Conservation (phyloP, 257 asterid species). For the Nicotiana tabacum region DNA sequence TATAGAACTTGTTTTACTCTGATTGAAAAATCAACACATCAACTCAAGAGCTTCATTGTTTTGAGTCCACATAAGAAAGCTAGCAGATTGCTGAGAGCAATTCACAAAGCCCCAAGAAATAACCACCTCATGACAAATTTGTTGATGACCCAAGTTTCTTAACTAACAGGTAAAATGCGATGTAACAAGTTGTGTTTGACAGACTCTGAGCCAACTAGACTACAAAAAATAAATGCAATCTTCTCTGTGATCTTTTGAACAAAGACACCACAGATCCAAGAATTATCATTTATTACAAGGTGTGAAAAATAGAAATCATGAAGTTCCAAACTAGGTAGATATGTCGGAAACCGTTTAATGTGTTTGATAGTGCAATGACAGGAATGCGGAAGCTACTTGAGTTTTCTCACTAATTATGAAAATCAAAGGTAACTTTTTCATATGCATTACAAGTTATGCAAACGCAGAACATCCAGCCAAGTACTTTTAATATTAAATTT, state of each 20-base stretch:
- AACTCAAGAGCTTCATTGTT: background rate
- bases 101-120: background rate
- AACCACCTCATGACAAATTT: background rate
- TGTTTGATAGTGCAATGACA: background rate
- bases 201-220: background rate
- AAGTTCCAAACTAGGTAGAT: background rate
- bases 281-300: background rate
- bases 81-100: background rate
- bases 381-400: background rate
- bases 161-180: background rate
- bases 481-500: background rate
- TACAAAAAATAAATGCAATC: background rate
- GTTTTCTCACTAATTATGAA: background rate
- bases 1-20: background rate
- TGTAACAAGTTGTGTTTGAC: background rate
- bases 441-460: background rate
- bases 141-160: background rate
- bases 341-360: background rate
- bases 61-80: background rate
- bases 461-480: background rate
- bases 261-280: background rate
- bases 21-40: background rate
- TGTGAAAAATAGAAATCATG: background rate
- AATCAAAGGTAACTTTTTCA: background rate
- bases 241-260: conserved; percentile 1